Base-by-base conservation (phyloP, 2,329 filamentous ascomycete species). In the Aspergillus fijiensis region DNA sequence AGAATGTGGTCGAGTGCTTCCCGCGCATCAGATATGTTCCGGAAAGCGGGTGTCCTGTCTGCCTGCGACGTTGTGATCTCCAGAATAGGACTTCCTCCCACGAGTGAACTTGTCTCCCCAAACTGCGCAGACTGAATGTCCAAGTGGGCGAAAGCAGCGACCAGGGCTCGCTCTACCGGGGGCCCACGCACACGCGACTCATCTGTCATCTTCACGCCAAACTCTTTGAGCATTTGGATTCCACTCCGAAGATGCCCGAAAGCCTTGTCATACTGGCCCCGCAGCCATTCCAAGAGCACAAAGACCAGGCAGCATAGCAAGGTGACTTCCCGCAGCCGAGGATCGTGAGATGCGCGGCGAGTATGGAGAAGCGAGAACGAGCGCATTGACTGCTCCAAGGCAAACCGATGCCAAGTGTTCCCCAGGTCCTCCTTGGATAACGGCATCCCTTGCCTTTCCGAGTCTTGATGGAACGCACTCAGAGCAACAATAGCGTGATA, bases 281-380 rank as follows among this genome's bases (percentile, higher is more conserved):
- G 51, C 14, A 59, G 19, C 12, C 57, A 25, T 35, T 63, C 56
- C 1, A 25, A 59, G 12, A 58, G 25, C 1, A 59, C 47, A 51
- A 59, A 63, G 10, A 63, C 27, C 31, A 63, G 9, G 35, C 59
- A 63, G 50, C 59, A 61, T 4, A 61, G 4, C 25, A 63, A 42
- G 19, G 49, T 53, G 14, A 60, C 49, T 19, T 61, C 54, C 9
- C 39, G 35, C 14, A 61, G 21, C n/a, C 49, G 23, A 10, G 61
- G 61, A 27, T 63, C 59, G 2, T 61, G 49, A 3, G 61, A 63
- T 5, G 39, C 23, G 10, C 39, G 48, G 0, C 61, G 59, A 7
- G 51, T 49, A 11, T 31, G 45, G 29, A 63, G 54, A 35, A 55
- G 27, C 16, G 11, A 16, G 16, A 55, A 51, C 4, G 59, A 53